Evolutionary conservation across 768 basidiomycete genomes (phyloP), one percentile per base, ranked within the genome.

Genomic region (Boletus pseudo-olivaceus): DNA sequence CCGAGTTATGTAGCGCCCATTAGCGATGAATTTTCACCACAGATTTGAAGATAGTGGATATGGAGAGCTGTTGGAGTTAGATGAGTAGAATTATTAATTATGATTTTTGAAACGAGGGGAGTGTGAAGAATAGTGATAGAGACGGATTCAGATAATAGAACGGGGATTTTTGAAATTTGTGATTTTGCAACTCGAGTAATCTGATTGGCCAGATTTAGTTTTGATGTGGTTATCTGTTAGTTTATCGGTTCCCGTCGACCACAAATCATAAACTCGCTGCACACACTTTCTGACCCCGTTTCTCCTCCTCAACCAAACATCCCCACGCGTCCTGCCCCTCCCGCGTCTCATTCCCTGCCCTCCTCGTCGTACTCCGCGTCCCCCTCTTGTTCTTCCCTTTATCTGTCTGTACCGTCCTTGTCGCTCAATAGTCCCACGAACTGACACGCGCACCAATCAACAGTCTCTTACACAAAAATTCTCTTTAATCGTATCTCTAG

Each of bases 221-320:
- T 61, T 54, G 43, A 35, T 47, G 55, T 67, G 53, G 70, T 69
- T 70, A 72, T 71, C 71, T 72, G 58, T 67, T 63, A 69, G 69
- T 69, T 70, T 70, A 72, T 70, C 69, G 70, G 67, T 63, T 70
- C 69, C 70, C 70, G 67, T 67, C 61, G 47, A 67, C 54, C 58
- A 68, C 61, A 68, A 72, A 72, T 71, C 70, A 69, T 71, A 71
- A 69, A 69, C 70, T 56, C 58, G 56, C 52, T 45, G 53, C 47
- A 42, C 61, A 30, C 56, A 3, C 7, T 55, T 70, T 62, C 54
- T 62, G 53, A 54, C 53, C 58, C 63, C 67, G 53, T 69, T 51
- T 65, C 58, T 68, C 55, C 53, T 65, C 59, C 56, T 62, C 64
- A 46, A 39, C 61, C 53, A 53, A 52, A 20, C 53, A 53, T 42